phyloP scores from a whole-genome alignment of 805 yeast species.

The Candida vaughaniae region DNA sequence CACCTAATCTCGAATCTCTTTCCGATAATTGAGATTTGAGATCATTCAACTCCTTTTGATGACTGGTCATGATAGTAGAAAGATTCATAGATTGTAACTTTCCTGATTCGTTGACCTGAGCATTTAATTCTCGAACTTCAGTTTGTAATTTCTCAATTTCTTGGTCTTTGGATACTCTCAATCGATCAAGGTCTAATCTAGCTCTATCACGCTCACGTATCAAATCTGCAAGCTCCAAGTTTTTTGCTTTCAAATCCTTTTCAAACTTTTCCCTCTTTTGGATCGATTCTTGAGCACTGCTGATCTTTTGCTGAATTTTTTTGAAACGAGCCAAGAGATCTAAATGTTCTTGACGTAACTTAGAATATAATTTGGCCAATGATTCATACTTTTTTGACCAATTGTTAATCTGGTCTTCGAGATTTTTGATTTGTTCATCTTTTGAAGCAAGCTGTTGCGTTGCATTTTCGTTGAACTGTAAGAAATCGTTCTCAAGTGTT shows the following conservation, averaged over 20 bases:
- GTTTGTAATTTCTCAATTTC: constrained; percentile 67
- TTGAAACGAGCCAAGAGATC: constrained; percentile 75
- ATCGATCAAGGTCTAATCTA: constrained; percentile 72
- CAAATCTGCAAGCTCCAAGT: constrained; percentile 82
- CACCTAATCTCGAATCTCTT: constrained; percentile 22
- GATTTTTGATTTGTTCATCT: constrained; percentile 63
- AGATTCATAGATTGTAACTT: constrained; percentile 64
- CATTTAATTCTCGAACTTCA: constrained; percentile 59
- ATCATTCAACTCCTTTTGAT: constrained; percentile 59
- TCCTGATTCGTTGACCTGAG: constrained; percentile 58
- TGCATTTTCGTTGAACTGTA: constrained; percentile 59
- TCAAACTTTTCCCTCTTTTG: constrained; percentile 80
- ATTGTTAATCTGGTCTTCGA: constrained; percentile 71
- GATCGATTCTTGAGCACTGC: constrained; percentile 85
- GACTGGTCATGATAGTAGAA: constrained; percentile 56
- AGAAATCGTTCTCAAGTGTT: constrained; percentile 72
- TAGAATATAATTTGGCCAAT: constrained; percentile 84
- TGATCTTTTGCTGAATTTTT: constrained; percentile 80
- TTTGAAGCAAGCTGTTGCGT: constrained; percentile 72
- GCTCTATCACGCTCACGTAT: constrained; percentile 90
- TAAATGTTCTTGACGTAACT: constrained; percentile 87
- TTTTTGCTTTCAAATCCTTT: constrained; percentile 79
- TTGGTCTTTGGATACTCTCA: constrained; percentile 60
- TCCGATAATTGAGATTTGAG: constrained; percentile 48
- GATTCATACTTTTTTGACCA: constrained; percentile 90